Evolutionary conservation across 2,329 filamentous ascomycete species (phyloP).

Genomic region (Cadophora malorum): DNA sequence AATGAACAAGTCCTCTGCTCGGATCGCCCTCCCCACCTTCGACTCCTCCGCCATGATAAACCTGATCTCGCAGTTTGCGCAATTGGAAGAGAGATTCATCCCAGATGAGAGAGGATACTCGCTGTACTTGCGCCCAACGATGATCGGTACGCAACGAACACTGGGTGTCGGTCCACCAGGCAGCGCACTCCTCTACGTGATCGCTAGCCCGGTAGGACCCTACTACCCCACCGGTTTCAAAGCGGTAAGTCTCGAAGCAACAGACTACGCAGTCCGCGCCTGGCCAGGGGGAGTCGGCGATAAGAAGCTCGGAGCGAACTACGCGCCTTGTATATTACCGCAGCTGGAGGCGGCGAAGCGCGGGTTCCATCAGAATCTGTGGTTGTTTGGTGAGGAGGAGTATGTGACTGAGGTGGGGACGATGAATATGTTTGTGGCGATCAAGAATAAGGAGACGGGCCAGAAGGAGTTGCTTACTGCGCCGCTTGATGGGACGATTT

Average conservation of each 20-base stretch:
- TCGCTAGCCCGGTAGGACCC: conserved; percentile 93
- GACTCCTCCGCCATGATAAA: conserved; percentile 75
- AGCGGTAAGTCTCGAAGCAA: conserved; percentile 92
- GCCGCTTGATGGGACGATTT: conserved; percentile 93
- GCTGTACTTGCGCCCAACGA: conserved; percentile 91
- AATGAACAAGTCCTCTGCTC: conserved; percentile 87
- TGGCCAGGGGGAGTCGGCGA: conserved; percentile 98
- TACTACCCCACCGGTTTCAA: conserved; percentile 99
- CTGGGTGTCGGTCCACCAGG: conserved; percentile 92
- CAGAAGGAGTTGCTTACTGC: conserved; percentile 94
- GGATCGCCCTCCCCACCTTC: conserved; percentile 93
- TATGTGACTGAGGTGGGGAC: conserved; percentile 97
- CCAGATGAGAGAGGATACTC: conserved; percentile 87
- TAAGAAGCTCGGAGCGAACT: conserved; percentile 98
- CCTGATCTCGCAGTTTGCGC: conserved; percentile 79
- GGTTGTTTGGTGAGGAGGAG: conserved; percentile 95
- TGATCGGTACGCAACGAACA: conserved; percentile 96
- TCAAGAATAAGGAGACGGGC: conserved; percentile 86
- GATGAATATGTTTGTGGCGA: conserved; percentile 95
- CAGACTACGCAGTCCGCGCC: conserved; percentile 93
- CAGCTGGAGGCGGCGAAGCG: conserved; percentile 89
- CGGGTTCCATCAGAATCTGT: conserved; percentile 97
- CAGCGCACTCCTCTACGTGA: conserved; percentile 90
- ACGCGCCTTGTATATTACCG: conserved; percentile 98
- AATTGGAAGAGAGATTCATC: conserved; percentile 88